phyloP scores from a whole-genome alignment of 2,329 filamentous ascomycete species.

The Hysterium pulicare region DNA sequence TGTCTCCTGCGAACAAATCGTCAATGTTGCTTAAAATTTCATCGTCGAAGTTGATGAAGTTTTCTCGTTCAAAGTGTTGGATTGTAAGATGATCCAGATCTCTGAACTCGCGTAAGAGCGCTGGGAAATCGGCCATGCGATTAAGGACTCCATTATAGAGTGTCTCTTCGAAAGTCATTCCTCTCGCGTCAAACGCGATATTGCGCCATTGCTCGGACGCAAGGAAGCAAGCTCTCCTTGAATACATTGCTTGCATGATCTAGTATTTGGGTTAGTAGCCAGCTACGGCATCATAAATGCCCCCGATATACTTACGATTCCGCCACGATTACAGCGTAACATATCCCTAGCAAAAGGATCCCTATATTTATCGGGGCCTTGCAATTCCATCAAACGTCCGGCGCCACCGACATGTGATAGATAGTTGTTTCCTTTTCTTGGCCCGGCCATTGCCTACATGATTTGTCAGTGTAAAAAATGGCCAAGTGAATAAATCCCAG shows the following conservation, averaged over 20 bases:
- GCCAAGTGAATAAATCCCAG: too few species aligned
- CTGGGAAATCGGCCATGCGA: conserved; percentile 24
- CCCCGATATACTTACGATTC: conserved; percentile 21
- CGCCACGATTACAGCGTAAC: conserved; percentile 27
- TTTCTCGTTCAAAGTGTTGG: too few species aligned
- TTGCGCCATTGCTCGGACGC: conserved; percentile 26
- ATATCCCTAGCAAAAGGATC: conserved; percentile 31
- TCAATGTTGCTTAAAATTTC: neutral
- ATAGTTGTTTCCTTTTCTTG: conserved; percentile 28
- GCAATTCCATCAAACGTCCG: conserved; percentile 30
- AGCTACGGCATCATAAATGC: neutral
- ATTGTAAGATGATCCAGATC: conserved; percentile 9
- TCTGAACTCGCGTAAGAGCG: conserved; percentile 25
- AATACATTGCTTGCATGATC: conserved; percentile 32
- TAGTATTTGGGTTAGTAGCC: conserved; percentile 8
- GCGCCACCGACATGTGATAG: conserved; percentile 32
- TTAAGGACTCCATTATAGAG: conserved; percentile 27
- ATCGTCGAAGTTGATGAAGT: neutral
- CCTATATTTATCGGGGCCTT: conserved; percentile 23
- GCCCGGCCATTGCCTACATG: conserved; percentile 27
- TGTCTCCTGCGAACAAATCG: conserved; percentile 4
- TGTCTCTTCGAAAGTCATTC: conserved; percentile 22
- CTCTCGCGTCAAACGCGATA: conserved; percentile 31
- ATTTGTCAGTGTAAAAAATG: conserved; percentile 2
- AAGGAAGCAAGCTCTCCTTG: conserved; percentile 29